Conservation (phyloP, 441 rosid genomes). For the Hypseocharis bilobata region DNA sequence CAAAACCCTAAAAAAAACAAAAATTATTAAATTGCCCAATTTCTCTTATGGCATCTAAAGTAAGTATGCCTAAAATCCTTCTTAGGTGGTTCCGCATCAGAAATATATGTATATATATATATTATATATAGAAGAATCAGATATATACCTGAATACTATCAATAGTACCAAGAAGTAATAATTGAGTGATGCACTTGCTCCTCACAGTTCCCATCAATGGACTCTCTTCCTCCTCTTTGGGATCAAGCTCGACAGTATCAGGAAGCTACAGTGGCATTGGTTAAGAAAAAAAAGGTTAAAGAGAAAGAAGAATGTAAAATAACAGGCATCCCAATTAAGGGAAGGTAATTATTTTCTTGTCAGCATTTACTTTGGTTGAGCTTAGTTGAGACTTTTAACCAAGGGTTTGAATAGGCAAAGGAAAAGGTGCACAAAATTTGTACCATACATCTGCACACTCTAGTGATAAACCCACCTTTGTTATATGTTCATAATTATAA, state of each 20-base stretch:
- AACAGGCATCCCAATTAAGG: not conserved
- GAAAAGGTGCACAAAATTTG: too few species aligned
- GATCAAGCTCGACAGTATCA: constrained; percentile 50
- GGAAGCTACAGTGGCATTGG: constrained; percentile 43
- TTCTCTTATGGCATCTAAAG: too few species aligned
- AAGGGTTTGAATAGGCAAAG: too few species aligned
- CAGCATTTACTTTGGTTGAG: not conserved
- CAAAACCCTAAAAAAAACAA: too few species aligned
- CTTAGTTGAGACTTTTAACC: too few species aligned
- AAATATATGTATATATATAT: too few species aligned
- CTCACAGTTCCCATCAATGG: constrained; percentile 69
- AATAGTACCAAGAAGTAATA: constrained; percentile 86
- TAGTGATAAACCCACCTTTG: not conserved
- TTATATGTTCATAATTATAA: not conserved
- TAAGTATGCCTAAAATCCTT: too few species aligned
- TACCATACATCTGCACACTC: not conserved
- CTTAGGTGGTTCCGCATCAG: too few species aligned
- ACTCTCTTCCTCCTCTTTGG: constrained; percentile 76
- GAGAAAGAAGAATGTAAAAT: not conserved
- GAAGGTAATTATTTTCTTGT: not conserved
- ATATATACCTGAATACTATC: constrained; percentile 83
- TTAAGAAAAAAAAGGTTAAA: constrained; percentile 14
- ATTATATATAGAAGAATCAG: constrained; percentile 7
- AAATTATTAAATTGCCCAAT: too few species aligned
- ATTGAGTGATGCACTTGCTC: constrained; percentile 93